Evolutionary conservation across 2,329 filamentous ascomycete species (phyloP).

Genomic region (Fusarium citri): DNA sequence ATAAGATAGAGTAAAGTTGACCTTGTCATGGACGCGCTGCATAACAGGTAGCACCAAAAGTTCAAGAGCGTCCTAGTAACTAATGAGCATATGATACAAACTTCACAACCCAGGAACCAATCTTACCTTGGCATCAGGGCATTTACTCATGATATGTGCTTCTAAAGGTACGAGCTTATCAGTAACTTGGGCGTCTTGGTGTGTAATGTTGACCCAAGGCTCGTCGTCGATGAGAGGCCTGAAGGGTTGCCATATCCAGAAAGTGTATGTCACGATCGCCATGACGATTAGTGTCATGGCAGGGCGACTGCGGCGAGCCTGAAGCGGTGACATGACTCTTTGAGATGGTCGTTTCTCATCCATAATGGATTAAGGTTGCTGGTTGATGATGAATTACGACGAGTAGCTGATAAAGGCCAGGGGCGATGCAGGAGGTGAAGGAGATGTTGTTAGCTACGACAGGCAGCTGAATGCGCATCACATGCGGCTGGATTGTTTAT

Average conservation of each 20-base stretch:
- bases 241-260: constrained; percentile 46
- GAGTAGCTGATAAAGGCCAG: constrained; percentile 5
- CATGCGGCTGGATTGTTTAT: constrained; percentile 39
- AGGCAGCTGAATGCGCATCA: constrained; percentile 21
- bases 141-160: constrained; percentile 97
- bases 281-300: constrained; percentile 41
- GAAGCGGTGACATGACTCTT: constrained; percentile 41
- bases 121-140: constrained; percentile 81
- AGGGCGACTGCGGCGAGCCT: constrained; percentile 43
- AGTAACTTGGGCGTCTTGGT: constrained; percentile 9
- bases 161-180: constrained; percentile 77
- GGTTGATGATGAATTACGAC: not conserved
- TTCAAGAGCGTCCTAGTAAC: constrained; percentile 76
- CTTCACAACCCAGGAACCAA: not conserved
- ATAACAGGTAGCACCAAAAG: constrained; percentile 87
- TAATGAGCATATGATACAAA: constrained; percentile 17
- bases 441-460: constrained; percentile 34
- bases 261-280: constrained; percentile 40
- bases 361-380: constrained; percentile 39
- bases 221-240: constrained; percentile 17
- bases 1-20: constrained; percentile 90
- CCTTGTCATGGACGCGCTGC: constrained; percentile 82
- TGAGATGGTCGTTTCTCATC: constrained; percentile 47
- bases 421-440: constrained; percentile 17
- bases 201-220: constrained; percentile 6